Evolutionary conservation across 1,284 basidiomycete species (phyloP), one percentile per base, ranked within the genome.

Genomic region (Psilocybe mexicana): DNA sequence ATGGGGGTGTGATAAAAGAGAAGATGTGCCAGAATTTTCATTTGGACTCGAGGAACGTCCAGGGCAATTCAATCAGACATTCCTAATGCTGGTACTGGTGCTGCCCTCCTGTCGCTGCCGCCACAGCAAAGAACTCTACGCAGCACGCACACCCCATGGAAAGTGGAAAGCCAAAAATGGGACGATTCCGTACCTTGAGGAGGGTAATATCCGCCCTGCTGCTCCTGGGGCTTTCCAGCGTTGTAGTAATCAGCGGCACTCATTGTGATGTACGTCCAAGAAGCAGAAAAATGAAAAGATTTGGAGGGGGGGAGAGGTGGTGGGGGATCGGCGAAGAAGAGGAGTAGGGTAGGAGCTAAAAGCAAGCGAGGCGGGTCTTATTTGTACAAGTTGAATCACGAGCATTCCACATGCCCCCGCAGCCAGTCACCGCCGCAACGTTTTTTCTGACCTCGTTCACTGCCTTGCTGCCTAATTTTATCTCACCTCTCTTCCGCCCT

Each of bases 181-280:
- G 18, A 52, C 28, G 43, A 43, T 26, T 40, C 63, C 68, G 55
- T 59, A 86, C 89, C 88, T 72, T 78, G 77, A 40, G 87, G 88
- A 51, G 87, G 87, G 66, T 89, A 88, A 65, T 90, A 87, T 36
- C 71, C 70, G 33, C 69, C 70, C 28, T 70, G 63, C 52, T 78
- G 75, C 43, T 72, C 70, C 64, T 79, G 79, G 46, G 76, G 80
- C 61, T 81, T 80, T 51, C 77, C 79, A 42, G 70, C 69, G 61
- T 75, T 74, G 73, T 91, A 92, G 66, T 88, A 92, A 66, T 90
- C 88, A 73, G 86, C 84, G 70, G 84, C 87, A 64, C 87, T 86
- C 89, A 92, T 91, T 46, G 28, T 51, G 26, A n/a, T 40, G 33
- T 38, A 33, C 30, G 30, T 12, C 35, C 48, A 51, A 43, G 33